A percentile compares a stretch with the other conserved stretches of the same genome.
Evolutionary conservation across 148 eudicot species (phyloP).

Genomic region (Diospyros lotus): DNA sequence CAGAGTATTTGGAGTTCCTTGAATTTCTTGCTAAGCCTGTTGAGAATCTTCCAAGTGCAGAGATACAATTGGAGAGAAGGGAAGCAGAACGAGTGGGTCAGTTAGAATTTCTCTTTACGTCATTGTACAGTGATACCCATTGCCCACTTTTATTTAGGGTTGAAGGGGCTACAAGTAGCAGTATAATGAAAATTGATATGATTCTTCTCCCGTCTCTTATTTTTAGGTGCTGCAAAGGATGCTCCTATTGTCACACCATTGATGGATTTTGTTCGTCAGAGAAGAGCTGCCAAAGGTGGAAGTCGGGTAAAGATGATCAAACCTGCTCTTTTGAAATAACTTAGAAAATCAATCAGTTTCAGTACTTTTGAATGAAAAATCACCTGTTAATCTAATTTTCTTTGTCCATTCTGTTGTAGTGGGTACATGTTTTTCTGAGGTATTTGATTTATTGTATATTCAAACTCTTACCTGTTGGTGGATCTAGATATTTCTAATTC

Average conservation of each 20-base stretch:
- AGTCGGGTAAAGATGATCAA: conserved; percentile 34
- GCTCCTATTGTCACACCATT: conserved; percentile 57
- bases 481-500: neutral
- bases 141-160: neutral
- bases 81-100: conserved; percentile 71
- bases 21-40: conserved; percentile 52
- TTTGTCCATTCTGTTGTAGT: neutral
- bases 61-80: conserved; percentile 65
- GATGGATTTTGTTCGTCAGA: conserved; percentile 62
- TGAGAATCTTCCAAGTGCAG: conserved; percentile 77
- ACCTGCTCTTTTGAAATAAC: no score
- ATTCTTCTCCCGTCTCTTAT: conserved; percentile 2
- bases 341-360: neutral
- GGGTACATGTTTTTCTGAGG: neutral
- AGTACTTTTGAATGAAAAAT: neutral
- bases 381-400: neutral
- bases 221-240: conserved; percentile 51
- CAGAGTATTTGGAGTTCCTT: conserved; percentile 63
- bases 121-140: neutral
- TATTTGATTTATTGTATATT: no score
- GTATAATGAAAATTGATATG: neutral
- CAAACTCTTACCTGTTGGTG: neutral
- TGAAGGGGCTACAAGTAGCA: neutral
- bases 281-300: conserved; percentile 56
- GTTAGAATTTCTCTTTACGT: conserved; percentile 1